Evolutionary conservation across 345 rosid species (phyloP), one percentile per base, ranked within the genome.

Genomic region (Hypericum perforatum): DNA sequence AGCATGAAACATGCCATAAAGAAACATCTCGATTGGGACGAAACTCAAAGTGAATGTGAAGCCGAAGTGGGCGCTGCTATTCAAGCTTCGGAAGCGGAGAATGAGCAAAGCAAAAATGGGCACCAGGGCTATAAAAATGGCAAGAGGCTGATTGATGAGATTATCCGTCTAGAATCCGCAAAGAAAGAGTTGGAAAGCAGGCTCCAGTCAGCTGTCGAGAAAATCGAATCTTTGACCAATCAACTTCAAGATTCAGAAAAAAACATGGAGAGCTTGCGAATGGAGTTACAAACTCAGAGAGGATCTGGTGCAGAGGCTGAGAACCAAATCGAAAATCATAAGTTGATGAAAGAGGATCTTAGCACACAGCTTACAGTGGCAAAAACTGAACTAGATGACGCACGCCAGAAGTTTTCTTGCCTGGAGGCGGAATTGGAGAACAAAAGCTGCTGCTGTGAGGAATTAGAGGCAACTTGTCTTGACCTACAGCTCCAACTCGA

Each of bases 1-100:
- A 81, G 84, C 86, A 91, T 81, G 89, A 81, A 67, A 69, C 77
- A 82, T 56, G 88, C 71, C 58, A 67, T 82, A 22, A 76, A 73
- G 73, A 85, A 80, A 71, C 77, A 77, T 45, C 69, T 72, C 32
- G 78, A 85, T 37, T 76, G 88, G 83, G 95, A 82, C 66, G 95
- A 78, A 50, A 50, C 82, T 8, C 62, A 53, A 41, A 80, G 82
- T 63, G 98, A 76, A 76, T 63, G 73, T 41, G 86, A 87, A 75
- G 67, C 69, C 41, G 96, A 80, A 49, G 70, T 55, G 49, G 83
- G 82, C 51, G 41, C 50, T 49, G 11, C 52, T 38, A 7, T 62
- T 71, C 74, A 69, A 51, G 42, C 54, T 38, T 63, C 76, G 32
- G 82, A 74, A 63, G 69, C 64, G 41, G 77, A 72, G 52, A 69